Conservation (phyloP, 148 eudicot genomes). For the Bassia scoparia region DNA sequence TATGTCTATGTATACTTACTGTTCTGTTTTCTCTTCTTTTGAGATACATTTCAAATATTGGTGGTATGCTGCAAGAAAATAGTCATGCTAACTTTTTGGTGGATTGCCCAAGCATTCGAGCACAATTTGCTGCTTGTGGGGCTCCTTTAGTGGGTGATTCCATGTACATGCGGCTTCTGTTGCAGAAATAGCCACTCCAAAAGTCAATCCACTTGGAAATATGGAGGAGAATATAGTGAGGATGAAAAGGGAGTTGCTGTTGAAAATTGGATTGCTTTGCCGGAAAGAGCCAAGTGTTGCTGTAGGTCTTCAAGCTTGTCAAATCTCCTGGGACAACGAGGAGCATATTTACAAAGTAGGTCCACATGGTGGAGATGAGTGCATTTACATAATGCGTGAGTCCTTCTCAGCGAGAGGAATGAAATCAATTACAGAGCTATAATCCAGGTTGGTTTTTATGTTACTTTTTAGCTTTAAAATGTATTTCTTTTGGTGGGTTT, state of each 20-base stretch:
- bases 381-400: neutral
- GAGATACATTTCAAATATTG: neutral
- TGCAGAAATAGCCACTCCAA: slow-evolving; percentile 59
- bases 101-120: slow-evolving; percentile 47
- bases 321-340: slow-evolving; percentile 92
- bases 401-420: neutral
- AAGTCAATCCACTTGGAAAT: slow-evolving; percentile 61
- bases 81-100: neutral
- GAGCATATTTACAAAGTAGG: slow-evolving; percentile 64
- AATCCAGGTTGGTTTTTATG: slow-evolving; percentile 19
- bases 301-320: slow-evolving; percentile 96
- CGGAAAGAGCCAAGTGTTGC: slow-evolving; percentile 85
- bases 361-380: slow-evolving; percentile 95
- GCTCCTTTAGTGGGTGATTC: slow-evolving; percentile 96
- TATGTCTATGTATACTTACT: neutral
- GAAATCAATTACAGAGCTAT: neutral
- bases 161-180: slow-evolving; percentile 84
- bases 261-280: slow-evolving; percentile 65
- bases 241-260: slow-evolving; percentile 40
- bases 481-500: neutral
- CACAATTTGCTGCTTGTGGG: slow-evolving; percentile 88
- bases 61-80: neutral
- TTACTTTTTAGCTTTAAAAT: neutral
- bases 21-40: neutral
- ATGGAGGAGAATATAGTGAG: slow-evolving; percentile 40